Evolutionary conservation across 202 grass and related monocot species (phyloP), one percentile per base, ranked within the genome.

Genomic region (Elaeis oleifera): DNA sequence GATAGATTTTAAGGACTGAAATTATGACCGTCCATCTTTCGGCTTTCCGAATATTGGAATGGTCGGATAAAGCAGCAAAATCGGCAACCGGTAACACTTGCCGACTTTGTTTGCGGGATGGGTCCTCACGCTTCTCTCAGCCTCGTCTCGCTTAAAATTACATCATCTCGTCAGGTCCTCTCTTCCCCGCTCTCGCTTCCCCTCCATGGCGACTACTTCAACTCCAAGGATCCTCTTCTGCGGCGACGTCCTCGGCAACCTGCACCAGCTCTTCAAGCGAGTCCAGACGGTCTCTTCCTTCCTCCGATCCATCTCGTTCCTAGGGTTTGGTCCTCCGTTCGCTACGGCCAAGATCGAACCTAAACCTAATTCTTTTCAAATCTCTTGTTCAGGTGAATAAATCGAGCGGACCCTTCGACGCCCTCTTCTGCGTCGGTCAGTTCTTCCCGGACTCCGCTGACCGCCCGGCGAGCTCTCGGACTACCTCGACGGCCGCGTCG

Each of bases 181-280:
- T 28, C 48, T 54, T 49, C 5, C 5, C 20, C 5, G 18, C 66
- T n/a, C 79, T 85, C 74, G 71, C 77, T 28, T 75, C 83, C 73
- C 44, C 71, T 51, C 21, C 73, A 67, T 56, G 49, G 23, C 78
- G 54, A 6, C 77, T 2, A 64, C 73, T 57, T 39, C 77, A 48
- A 74, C 74, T 56, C 92, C 79, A 29, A 79, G 92, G 54, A 81
- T 96, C 84, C 87, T 96, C 68, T 84, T 96, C 59, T 71, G 83
- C 61, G 92, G 92, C 17, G 92, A 91, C 18, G 76, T 81, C 17
- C n/a, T 64, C 63, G 92, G 92, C n/a, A 77, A 74, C 26, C 84
- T 96, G 5, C 74, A 83, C 22, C 87, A 85, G 67, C 92, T 96
- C 74, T 96, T 96, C 81, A 96, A 85, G 61, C 87, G 92, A 39